phyloP scores from a whole-genome alignment of 2,329 filamentous ascomycete species.

The Neonectria magnoliae region DNA sequence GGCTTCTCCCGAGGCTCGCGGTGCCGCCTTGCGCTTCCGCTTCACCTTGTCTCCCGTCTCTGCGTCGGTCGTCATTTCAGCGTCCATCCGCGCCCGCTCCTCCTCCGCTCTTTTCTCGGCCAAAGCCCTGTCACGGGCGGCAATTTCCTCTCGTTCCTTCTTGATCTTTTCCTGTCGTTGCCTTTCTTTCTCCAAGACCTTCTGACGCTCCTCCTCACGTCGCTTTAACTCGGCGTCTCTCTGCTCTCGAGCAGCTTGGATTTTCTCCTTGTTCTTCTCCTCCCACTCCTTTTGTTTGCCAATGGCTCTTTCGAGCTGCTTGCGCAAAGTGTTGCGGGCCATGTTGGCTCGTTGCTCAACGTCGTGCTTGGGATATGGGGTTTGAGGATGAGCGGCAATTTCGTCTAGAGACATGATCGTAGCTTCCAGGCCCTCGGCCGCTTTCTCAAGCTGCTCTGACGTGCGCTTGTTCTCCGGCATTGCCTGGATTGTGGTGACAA shows the following conservation, averaged over 20 bases:
- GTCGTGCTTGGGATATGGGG: conserved; percentile 90
- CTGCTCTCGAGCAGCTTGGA: conserved; percentile 80
- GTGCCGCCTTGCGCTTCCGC: conserved; percentile 73
- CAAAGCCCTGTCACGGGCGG: conserved; percentile 77
- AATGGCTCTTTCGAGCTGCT: conserved; percentile 87
- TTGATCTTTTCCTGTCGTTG: conserved; percentile 83
- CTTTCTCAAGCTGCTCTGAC: conserved; percentile 81
- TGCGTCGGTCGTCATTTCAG: conserved; percentile 82
- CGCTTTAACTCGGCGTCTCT: conserved; percentile 82
- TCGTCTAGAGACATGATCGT: conserved; percentile 80
- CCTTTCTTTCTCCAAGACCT: conserved; percentile 73
- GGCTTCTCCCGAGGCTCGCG: conserved; percentile 50
- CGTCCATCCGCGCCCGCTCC: conserved; percentile 58
- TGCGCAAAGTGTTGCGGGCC: conserved; percentile 93
- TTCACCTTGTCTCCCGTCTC: conserved; percentile 86
- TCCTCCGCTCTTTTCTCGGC: conserved; percentile 68
- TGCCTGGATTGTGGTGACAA: conserved; percentile 81
- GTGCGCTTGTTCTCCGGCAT: conserved; percentile 81
- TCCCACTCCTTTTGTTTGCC: conserved; percentile 91
- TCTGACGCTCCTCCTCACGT: conserved; percentile 79
- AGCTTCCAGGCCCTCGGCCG: conserved; percentile 81
- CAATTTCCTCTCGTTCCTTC: conserved; percentile 85
- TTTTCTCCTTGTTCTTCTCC: conserved; percentile 88
- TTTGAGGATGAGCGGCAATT: conserved; percentile 69
- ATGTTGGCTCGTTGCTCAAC: conserved; percentile 97